Evolutionary conservation across 2,329 filamentous ascomycete species (phyloP), one percentile per base, ranked within the genome.

Genomic region (Triangularia verruculosa): DNA sequence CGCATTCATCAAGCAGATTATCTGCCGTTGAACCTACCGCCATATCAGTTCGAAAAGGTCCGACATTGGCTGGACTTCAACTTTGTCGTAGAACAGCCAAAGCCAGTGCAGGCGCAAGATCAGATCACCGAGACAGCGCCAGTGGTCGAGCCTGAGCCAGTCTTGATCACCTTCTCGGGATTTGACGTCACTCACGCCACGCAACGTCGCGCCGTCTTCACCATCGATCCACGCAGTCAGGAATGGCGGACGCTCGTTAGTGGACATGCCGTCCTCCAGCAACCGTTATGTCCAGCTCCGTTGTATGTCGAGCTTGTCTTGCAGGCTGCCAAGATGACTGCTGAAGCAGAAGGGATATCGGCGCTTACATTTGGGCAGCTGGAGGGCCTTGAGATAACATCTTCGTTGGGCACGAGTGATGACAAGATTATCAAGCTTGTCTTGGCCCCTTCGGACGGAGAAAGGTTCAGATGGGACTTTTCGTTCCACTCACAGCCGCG

Each of bases 1-100:
- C 28, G 20, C 2, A 12, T 11, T 0, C 77, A 79, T 62, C 73
- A 64, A 0, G 7, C 15, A 3, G 62, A 69, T 0, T 71, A 73
- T 17, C 30, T 61, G 0, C 62, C 43, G 1, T 39, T 77, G 1
- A 24, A 73, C 0, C 68, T 80, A 1, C 78, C 78, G 0, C 75
- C 77, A 0, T 79, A 79, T 65, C 77, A 79, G 57, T 79, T 80
- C 62, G 75, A 78, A 12, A 74, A 74, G 53, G 59, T 69, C 0
- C 62, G 70, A 0, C 77, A 78, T 62, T 79, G 76, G 77, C 61
- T 78, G 5, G 69, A 73, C 12, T 43, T 74, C 15, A 59, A 61
- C 24, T 34, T 9, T 34, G 30, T 34, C 9, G 30, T 34, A 9
- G 30, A 34, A 12, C 30, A 34, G 30, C 30, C 30, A 2, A 34